Base-by-base conservation (phyloP, 2,329 filamentous ascomycete species). In the Sclerotinia minor region DNA sequence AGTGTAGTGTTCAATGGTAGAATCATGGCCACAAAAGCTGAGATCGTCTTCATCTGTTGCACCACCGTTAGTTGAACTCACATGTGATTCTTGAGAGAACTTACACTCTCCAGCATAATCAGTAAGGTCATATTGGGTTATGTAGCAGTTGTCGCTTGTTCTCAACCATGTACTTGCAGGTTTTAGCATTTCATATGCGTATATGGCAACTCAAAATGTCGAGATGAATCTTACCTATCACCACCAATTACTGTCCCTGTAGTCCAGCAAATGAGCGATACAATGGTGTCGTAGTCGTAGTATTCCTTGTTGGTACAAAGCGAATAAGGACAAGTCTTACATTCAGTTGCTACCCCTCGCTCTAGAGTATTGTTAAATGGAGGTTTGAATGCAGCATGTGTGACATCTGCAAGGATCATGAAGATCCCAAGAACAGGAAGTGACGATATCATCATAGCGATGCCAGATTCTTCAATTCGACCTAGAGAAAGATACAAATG, bases 271-370 rank as follows among this genome's bases (percentile, higher is more conserved):
- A 65, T 47, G 5, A 72, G 57, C 5, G 60, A 63, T n/a, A 72
- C 65, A 11, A 35, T 32, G 13, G 69, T 68, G 0, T 63, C 41
- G 47, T 70, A 69, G 3, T 64, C 29, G 47, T 73, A 73, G 17
- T 63, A 71, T 24, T 32, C 61, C 21, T 69, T 71, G 29, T 73
- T 73, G 1, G 69, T 69, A 59, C 72, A 73, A 9, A 73, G 68
- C 9, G 63, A 52, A 44, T 72, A 73, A 15, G 72, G 72, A 67
- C 72, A 73, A 15, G 70, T 72, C 26, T 73, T 73, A 44, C 72
- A 73, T 55, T 73, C 71, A 1, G 72, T 73, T 29, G 64, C 49
- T 2, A 73, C 68, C 3, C 67, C 71, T 9, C 7, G 5, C 45
- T 73, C 71, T 19, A 73, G 41, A 2, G 71, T 73, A 38, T 69